phyloP scores from a whole-genome alignment of 2,329 filamentous ascomycete species.

The Colletotrichum sansevieriae region DNA sequence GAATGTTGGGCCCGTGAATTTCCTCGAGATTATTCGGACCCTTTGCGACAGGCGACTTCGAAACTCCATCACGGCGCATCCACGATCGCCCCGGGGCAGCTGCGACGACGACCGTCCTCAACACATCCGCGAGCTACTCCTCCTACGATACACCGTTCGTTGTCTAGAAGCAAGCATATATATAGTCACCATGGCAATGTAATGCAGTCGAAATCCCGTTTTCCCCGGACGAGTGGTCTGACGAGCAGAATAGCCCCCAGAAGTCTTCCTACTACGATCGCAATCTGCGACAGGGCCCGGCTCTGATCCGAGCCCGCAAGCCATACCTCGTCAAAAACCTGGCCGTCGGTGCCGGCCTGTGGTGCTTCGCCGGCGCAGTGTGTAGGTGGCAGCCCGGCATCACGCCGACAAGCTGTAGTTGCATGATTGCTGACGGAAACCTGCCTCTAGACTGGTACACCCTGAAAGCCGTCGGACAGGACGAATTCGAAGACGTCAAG shows the following conservation, averaged over 20 bases:
- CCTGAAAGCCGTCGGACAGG: conserved; percentile 90
- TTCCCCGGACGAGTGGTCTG: conserved; percentile 33
- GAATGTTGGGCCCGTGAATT: conserved; percentile 28
- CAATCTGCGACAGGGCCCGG: conserved; percentile 85
- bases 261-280: conserved; percentile 89
- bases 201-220: not conserved
- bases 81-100: conserved; percentile 18
- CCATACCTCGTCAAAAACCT: conserved; percentile 94
- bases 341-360: conserved; percentile 81
- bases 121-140: not conserved
- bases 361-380: conserved; percentile 82
- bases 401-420: not conserved
- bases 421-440: conserved; percentile 7
- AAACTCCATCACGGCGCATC: conserved; percentile 29
- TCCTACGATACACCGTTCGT: not conserved
- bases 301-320: conserved; percentile 90
- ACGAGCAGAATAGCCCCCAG: conserved; percentile 53
- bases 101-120: not conserved
- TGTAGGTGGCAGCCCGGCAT: conserved; percentile 74
- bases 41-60: conserved; percentile 36
- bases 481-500: conserved; percentile 96
- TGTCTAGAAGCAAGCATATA: no score
- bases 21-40: conserved; percentile 11
- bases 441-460: conserved; percentile 67
- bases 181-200: conserved; percentile 33